A percentile compares a stretch with the other conserved stretches of the same genome.
These are phyloP conservation scores for Thielaviopsis euricoi DNA, from an alignment of 2,329 filamentous ascomycete species.

Conservation along the genomic window DNA sequence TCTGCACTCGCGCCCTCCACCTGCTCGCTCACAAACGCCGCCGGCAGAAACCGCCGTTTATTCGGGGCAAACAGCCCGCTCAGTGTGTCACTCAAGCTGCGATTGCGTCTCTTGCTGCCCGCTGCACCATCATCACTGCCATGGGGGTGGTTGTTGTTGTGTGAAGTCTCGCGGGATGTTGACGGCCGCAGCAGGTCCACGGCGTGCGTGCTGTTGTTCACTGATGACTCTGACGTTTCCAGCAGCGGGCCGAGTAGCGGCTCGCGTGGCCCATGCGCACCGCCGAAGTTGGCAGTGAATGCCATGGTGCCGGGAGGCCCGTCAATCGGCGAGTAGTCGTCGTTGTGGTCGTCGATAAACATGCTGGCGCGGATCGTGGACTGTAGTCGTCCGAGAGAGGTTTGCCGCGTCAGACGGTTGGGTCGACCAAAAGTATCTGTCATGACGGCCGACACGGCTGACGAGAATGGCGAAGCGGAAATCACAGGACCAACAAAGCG, in stretches of 20 bases:
- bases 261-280: conserved; percentile 5
- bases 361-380: conserved; percentile 36
- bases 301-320: neutral
- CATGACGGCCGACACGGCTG: conserved; percentile 40
- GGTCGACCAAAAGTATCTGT: conserved; percentile 35
- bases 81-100: conserved; percentile 27
- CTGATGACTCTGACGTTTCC: conserved; percentile 1
- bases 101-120: conserved; percentile 18
- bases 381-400: conserved; percentile 30
- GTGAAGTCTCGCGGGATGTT: conserved; percentile 4
- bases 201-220: neutral
- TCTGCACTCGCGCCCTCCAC: neutral
- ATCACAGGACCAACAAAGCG: conserved; percentile 33
- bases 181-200: conserved; percentile 1
- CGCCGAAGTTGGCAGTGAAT: neutral
- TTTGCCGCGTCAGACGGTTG: conserved; percentile 22
- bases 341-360: conserved; percentile 32
- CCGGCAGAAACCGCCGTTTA: neutral
- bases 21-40: neutral
- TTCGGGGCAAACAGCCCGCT: conserved; percentile 23
- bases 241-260: conserved; percentile 6
- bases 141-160: no score
- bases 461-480: conserved; percentile 42
- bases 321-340: conserved; percentile 16
- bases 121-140: neutral